These are phyloP conservation scores for Phaeotremella fagi DNA, from an alignment of 768 basidiomycete genomes.

Conservation along the genomic window DNA sequence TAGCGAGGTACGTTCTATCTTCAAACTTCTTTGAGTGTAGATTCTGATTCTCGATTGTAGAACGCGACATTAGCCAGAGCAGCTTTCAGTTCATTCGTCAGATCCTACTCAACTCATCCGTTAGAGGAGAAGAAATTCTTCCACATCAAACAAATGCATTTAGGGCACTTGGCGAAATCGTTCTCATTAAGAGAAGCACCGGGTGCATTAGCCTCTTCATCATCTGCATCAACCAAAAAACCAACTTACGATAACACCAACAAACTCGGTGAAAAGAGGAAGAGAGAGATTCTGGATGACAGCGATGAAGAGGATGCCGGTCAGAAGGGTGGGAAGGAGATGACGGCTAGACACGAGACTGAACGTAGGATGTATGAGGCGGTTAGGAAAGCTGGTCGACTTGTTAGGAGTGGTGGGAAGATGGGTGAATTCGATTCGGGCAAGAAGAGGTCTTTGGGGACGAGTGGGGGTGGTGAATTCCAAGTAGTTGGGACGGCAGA, in stretches of 20 bases:
- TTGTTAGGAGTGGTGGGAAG: conserved; percentile 69
- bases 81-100: conserved; percentile 86
- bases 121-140: conserved; percentile 93
- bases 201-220: conserved; percentile 16
- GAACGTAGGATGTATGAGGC: conserved; percentile 81
- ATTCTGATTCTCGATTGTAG: conserved; percentile 51
- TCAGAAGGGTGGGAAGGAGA: conserved; percentile 32
- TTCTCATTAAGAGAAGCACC: conserved; percentile 47
- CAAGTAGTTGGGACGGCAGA: conserved; percentile 44
- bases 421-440: conserved; percentile 41
- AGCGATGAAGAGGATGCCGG: conserved; percentile 46
- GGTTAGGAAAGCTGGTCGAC: conserved; percentile 74
- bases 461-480: conserved; percentile 39
- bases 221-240: conserved; percentile 21
- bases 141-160: conserved; percentile 86
- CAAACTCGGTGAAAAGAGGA: conserved; percentile 25
- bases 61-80: conserved; percentile 70
- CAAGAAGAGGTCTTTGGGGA: conserved; percentile 1
- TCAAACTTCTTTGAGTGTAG: neutral
- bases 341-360: conserved; percentile 53
- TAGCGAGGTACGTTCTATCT: conserved; percentile 58
- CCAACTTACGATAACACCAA: conserved; percentile 17
- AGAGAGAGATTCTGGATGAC: conserved; percentile 23
- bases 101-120: conserved; percentile 96
- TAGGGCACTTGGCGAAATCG: conserved; percentile 64